These are phyloP conservation scores for Articulospora tetracladia DNA, from an alignment of 495 filamentous ascomycete genomes.

Conservation along the genomic window DNA sequence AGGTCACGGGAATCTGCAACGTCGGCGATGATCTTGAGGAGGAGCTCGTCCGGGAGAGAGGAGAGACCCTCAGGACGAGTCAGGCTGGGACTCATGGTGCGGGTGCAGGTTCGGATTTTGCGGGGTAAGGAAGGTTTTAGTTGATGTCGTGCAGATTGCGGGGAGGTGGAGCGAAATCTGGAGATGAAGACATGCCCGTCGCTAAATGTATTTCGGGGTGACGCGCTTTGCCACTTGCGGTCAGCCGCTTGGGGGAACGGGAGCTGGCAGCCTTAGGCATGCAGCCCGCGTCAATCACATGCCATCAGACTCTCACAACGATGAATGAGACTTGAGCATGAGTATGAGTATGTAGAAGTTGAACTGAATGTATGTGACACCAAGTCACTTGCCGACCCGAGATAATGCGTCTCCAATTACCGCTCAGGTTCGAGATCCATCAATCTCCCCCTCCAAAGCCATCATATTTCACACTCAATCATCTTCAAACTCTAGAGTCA, in stretches of 20 bases:
- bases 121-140: not conserved
- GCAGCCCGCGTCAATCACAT: too few species aligned
- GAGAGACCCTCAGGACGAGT: constrained; percentile 5
- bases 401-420: too few species aligned
- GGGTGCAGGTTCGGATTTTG: not conserved
- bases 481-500: too few species aligned
- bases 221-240: not conserved
- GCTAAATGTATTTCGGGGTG: not conserved
- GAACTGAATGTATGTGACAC: too few species aligned
- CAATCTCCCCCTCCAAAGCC: too few species aligned
- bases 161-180: not conserved
- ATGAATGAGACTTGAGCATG: too few species aligned
- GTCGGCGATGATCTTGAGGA: constrained; percentile 27
- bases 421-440: too few species aligned
- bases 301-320: too few species aligned
- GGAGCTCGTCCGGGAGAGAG: constrained; percentile 23
- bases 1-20: constrained; percentile 24
- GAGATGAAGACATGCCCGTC: not conserved
- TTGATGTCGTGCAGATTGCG: not conserved
- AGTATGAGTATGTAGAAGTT: too few species aligned
- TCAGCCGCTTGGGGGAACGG: not conserved
- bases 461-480: too few species aligned
- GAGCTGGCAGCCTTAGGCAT: too few species aligned
- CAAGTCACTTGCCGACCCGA: too few species aligned
- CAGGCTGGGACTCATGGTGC: not conserved